Conservation (phyloP, 2,329 filamentous ascomycete genomes). For the Aureobasidium sp. region DNA sequence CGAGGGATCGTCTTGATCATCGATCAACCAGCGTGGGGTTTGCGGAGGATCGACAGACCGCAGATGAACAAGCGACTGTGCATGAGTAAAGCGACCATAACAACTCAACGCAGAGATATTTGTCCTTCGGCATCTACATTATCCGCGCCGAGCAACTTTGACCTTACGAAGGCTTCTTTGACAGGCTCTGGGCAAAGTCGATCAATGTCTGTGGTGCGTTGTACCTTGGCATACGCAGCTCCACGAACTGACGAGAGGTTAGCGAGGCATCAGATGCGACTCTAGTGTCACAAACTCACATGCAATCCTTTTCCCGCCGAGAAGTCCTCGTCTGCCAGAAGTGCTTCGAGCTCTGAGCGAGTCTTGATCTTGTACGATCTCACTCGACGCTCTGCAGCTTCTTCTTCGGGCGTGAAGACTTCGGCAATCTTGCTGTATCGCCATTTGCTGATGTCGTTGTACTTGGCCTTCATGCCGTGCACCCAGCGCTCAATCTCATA, state of each 20-base stretch:
- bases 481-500: slow-evolving; percentile 88
- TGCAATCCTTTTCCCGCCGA: slow-evolving; percentile 2
- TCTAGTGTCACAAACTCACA: not conserved
- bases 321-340: slow-evolving; percentile 23
- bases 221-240: slow-evolving; percentile 71
- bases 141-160: not conserved
- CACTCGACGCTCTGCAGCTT: not conserved
- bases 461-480: slow-evolving; percentile 53
- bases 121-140: not conserved
- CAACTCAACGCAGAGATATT: not conserved
- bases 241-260: slow-evolving; percentile 58
- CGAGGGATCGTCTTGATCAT: not conserved
- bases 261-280: slow-evolving; percentile 15
- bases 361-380: slow-evolving; percentile 20
- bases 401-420: slow-evolving; percentile 17
- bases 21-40: too few relatives aligned
- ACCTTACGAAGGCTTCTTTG: not conserved
- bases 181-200: slow-evolving; percentile 4
- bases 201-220: slow-evolving; percentile 47
- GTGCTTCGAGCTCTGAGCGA: slow-evolving; percentile 18
- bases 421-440: slow-evolving; percentile 17
- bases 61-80: not conserved
- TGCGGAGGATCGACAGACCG: not conserved
- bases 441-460: slow-evolving; percentile 41
- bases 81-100: not conserved